Base-by-base conservation (phyloP, 164 flowering plant genomes). In the Warburgia ugandensis region DNA sequence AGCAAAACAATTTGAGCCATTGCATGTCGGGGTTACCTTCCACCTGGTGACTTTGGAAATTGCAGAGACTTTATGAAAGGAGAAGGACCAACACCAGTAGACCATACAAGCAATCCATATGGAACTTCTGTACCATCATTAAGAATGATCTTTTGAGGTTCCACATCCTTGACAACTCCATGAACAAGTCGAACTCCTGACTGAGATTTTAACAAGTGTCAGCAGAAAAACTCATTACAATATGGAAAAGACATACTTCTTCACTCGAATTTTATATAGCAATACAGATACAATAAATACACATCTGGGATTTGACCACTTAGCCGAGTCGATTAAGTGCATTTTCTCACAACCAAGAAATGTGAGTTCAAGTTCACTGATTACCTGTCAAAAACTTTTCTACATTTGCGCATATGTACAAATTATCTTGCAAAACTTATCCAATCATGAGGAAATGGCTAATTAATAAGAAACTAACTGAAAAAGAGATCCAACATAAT, bases 41-140 rank as follows among this genome's bases (percentile, higher is more conserved):
- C 99, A 63, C 97, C 96, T 2, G 90, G 92, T 33, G 95, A 66
- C 63, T 84, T 89, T 21, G 86, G 86, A 62, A 89, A 52, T 2
- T 73, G 70, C 50, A 81, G 44, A 53, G 80, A 60, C 0, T 51
- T 66, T 43, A 84, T 70, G 47, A 94, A 78, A 54, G 85, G 50
- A 5, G 97, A 89, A 20, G 99, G 92, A 36, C 99, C 99, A 61
- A 94, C 99, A 54, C 99, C 99, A 12, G 99, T 94, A 45, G 99
- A 94, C 99, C 99, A 94, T 11, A 94, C 95, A 46, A 94, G 56
- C 40, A 94, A 58, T 37, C 99, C 99, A 63, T 89, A 89, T 10
- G 97, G 99, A 55, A 94, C 95, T 68, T 81, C 90, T 8, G 96
- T 70, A 32, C 86, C 99, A 71, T 94, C 94, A 63, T 62, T 76